phyloP scores from a whole-genome alignment of 228 moss, liverwort and hornwort genomes.

The Sphagnum magellanicum region DNA sequence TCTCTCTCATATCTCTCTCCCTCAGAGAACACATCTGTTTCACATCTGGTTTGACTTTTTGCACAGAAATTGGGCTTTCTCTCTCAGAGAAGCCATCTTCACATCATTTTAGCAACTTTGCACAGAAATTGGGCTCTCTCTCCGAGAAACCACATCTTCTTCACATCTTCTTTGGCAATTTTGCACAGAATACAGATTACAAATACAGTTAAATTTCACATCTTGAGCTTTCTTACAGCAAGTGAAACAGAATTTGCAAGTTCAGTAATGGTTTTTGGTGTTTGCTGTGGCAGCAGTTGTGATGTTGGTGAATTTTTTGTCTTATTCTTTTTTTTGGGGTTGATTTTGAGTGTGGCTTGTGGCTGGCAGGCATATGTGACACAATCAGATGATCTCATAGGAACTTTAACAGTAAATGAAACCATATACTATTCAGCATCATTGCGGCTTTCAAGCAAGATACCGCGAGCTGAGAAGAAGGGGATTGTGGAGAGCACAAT shows the following conservation, averaged over 20 bases:
- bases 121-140: neutral
- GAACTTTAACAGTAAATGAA: constrained; percentile 53
- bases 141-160: too few relatives aligned
- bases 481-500: constrained; percentile 50
- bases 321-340: neutral
- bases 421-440: constrained; percentile 49
- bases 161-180: neutral
- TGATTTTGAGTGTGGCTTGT: too few relatives aligned
- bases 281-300: neutral
- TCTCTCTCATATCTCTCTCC: neutral
- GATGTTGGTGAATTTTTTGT: neutral
- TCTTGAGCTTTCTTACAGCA: neutral
- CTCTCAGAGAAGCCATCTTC: too few relatives aligned
- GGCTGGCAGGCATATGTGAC: constrained; percentile 52
- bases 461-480: constrained; percentile 41
- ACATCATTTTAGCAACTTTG: neutral
- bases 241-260: neutral
- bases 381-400: constrained; percentile 53
- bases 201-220: neutral
- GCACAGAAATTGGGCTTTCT: neutral
- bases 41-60: neutral
- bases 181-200: neutral
- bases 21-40: neutral
- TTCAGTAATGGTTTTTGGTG: neutral
- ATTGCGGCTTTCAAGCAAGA: constrained; percentile 33